phyloP scores from a whole-genome alignment of 306 rosid species.

The Biancaea sappan region DNA sequence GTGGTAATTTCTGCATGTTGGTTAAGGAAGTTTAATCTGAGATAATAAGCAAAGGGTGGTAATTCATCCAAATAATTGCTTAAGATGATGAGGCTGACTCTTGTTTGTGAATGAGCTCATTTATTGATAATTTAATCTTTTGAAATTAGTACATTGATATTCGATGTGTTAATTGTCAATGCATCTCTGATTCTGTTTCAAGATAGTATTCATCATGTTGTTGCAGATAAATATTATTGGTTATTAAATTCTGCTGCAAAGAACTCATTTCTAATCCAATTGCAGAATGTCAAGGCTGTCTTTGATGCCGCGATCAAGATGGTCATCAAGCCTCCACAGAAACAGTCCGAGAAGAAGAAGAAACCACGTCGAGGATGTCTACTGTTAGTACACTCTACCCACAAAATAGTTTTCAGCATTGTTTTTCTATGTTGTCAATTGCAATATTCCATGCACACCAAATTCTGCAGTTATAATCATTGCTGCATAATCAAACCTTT shows the following conservation, averaged over 20 bases:
- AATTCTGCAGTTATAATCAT: not conserved
- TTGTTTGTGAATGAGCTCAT: not conserved
- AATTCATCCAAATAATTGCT: slow-evolving; percentile 2
- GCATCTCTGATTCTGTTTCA: too few relatives aligned
- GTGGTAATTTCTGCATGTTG: not conserved
- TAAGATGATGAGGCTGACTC: not conserved
- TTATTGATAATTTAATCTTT: not conserved
- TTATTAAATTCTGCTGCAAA: not conserved
- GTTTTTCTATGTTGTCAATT: not conserved
- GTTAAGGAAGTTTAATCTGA: not conserved
- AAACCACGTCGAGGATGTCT: slow-evolving; percentile 58
- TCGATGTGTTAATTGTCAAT: too few relatives aligned
- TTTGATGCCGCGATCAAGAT: slow-evolving; percentile 78
- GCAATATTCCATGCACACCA: not conserved
- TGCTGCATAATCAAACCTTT: too few relatives aligned
- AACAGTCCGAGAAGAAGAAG: slow-evolving; percentile 67
- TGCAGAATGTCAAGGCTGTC: slow-evolving; percentile 73
- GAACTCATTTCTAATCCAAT: not conserved
- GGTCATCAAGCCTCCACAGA: slow-evolving; percentile 69
- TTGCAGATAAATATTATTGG: slow-evolving; percentile 2
- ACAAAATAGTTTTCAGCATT: not conserved
- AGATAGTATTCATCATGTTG: not conserved
- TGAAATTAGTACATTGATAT: too few relatives aligned
- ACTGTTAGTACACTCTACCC: slow-evolving; percentile 43
- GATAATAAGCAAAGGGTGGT: not conserved